Evolutionary conservation across 2,329 filamentous ascomycete species (phyloP).

Genomic region (Cladobotryum protrusum): DNA sequence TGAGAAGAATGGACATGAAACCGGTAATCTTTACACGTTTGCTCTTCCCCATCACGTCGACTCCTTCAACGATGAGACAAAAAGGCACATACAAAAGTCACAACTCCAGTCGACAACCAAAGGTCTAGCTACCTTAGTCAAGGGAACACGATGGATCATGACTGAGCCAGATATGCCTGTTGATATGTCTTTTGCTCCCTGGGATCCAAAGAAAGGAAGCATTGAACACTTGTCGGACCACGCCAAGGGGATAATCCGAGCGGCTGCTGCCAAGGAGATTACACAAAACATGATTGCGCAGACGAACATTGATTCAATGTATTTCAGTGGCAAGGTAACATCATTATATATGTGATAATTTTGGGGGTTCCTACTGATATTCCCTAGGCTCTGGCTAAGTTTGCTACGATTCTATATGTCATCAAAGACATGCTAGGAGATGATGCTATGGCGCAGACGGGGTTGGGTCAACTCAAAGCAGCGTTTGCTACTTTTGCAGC

Average conservation of each 20-base stretch:
- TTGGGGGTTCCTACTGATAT: background rate
- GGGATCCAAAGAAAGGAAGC: conserved; percentile 51
- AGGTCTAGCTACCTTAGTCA: conserved; percentile 66
- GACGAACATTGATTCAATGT: conserved; percentile 77
- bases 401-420: conserved; percentile 62
- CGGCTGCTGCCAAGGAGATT: conserved; percentile 65
- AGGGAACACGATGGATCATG: conserved; percentile 72
- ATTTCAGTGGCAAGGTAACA: conserved; percentile 76
- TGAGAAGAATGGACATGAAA: conserved; percentile 59
- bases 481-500: conserved; percentile 60
- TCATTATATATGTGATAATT: background rate
- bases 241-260: conserved; percentile 54
- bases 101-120: conserved; percentile 78
- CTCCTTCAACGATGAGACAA: conserved; percentile 59
- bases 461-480: conserved; percentile 56
- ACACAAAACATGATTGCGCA: conserved; percentile 68
- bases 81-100: conserved; percentile 47
- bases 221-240: conserved; percentile 41
- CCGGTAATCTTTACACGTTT: conserved; percentile 68
- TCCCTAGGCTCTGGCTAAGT: conserved; percentile 63
- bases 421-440: conserved; percentile 59
- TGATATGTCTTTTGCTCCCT: conserved; percentile 72
- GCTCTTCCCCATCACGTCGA: conserved; percentile 79
- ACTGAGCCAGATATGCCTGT: conserved; percentile 65
- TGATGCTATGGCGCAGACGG: conserved; percentile 47